Evolutionary conservation across 2,329 filamentous ascomycete genomes (phyloP), one percentile per base, ranked within the genome.

Genomic region (Monilinia fructigena): DNA sequence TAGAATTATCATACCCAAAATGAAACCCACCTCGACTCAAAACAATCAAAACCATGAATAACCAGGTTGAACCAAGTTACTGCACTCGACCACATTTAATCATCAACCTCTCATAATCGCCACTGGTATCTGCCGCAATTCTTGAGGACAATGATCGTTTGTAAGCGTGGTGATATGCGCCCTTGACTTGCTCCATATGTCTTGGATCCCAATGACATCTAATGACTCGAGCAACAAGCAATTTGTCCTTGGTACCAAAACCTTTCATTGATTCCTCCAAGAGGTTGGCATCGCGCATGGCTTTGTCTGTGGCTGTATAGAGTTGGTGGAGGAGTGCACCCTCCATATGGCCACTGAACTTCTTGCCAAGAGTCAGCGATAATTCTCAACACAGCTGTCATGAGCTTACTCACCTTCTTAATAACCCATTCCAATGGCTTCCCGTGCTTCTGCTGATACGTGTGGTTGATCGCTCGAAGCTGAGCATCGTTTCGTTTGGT

Each of bases 331-430:
- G 79, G 0, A 98, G 83, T 0, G 92, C 92, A 20, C 91, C 86
- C 76, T 93, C 83, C 93, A 98, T 97, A 76, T 98, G 94, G 0
- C 94, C 94, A 0, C 89, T 91, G 78, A 97, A 97, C 74, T 95
- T 88, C 80, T 88, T 68, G 11, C 67, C 47, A 50, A 7, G 60
- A 55, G 61, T 74, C 66, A 74, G 55, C 58, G 54, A 47, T 38
- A 47, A 50, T 60, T 18, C 55, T n/a, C 23, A 16, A n/a, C 3
- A 52, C 14, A 6, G 23, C 26, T 14, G n/a, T 26, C 23, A 40
- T 10, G 40, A 38, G 8, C 12, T 26, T 20, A 50, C 81, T 78
- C 77, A 87, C 86, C 73, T 86, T 90, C 69, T 87, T 86, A 72
- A 98, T 87, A 60, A 92, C 88, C 45, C 86, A 84, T 70, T 92